Conservation (phyloP, 2,329 filamentous ascomycete species). For the Beauveria scarabaeidicola region DNA sequence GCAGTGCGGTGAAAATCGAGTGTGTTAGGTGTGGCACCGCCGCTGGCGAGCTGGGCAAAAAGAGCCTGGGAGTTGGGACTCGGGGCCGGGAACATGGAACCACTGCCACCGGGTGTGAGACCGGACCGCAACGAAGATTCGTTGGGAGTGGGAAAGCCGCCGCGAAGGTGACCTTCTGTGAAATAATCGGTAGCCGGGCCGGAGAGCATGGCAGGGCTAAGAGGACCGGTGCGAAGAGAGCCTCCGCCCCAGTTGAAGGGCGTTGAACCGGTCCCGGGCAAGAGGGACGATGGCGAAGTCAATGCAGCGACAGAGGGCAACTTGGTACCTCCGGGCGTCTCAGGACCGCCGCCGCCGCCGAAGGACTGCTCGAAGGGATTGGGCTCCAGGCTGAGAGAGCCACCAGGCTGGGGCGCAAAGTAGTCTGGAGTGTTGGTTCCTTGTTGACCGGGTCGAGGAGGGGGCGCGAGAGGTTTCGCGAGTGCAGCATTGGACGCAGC, state of each 20-base stretch:
- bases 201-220: constrained; percentile 95
- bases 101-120: constrained; percentile 86
- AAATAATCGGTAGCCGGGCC: constrained; percentile 85
- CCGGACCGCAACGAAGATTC: constrained; percentile 90
- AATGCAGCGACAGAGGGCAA: constrained; percentile 84
- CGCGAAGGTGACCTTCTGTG: constrained; percentile 66
- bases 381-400: constrained; percentile 66
- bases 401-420: constrained; percentile 50
- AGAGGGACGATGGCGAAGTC: constrained; percentile 77
- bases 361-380: constrained; percentile 98
- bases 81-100: constrained; percentile 92
- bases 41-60: constrained; percentile 69
- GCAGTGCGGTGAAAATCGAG: constrained; percentile 93
- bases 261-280: constrained; percentile 64
- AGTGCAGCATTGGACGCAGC: constrained; percentile 47
- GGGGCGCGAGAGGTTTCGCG: constrained; percentile 60
- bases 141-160: constrained; percentile 89
- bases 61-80: constrained; percentile 81
- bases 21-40: constrained; percentile 80
- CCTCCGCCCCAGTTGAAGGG: constrained; percentile 73
- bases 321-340: constrained; percentile 76
- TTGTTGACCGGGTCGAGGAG: constrained; percentile 54
- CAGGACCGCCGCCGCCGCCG: constrained; percentile 50
- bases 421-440: constrained; percentile 56
- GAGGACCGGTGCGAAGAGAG: constrained; percentile 80